phyloP scores from a whole-genome alignment of 306 rosid genomes.

The Vigna unguiculata region DNA sequence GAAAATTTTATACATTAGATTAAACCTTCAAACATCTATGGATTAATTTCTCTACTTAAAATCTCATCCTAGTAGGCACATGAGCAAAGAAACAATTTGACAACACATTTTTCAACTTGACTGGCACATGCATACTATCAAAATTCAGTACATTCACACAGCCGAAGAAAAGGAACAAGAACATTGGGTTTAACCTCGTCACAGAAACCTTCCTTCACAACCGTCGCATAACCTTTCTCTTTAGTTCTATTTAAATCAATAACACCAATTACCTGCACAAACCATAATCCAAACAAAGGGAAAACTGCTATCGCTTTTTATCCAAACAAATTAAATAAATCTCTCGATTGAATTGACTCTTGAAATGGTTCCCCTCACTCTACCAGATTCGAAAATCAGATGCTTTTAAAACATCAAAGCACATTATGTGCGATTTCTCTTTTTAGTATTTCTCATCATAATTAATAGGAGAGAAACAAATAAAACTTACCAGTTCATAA shows the following conservation, averaged over 20 bases:
- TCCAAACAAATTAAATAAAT: constrained; percentile 16
- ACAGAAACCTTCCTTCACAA: constrained; percentile 96
- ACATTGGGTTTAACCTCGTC: constrained; percentile 70
- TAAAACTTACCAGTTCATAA: constrained; percentile 79
- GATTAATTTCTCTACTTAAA: constrained; percentile 34
- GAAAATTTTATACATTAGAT: constrained; percentile 4
- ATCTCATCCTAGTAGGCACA: constrained; percentile 33
- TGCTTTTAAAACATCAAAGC: constrained; percentile 30
- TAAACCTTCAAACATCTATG: constrained; percentile 15
- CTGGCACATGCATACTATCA: constrained; percentile 5
- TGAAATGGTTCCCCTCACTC: neutral
- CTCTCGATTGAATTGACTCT: constrained; percentile 10
- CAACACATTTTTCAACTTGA: neutral
- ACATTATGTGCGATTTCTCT: neutral
- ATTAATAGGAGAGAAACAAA: constrained; percentile 33
- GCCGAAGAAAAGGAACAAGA: constrained; percentile 47
- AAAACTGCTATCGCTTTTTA: neutral
- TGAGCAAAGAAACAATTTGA: constrained; percentile 23
- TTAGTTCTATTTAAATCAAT: constrained; percentile 85
- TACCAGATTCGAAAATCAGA: neutral
- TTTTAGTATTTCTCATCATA: constrained; percentile 15
- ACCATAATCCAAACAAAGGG: constrained; percentile 31
- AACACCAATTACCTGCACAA: constrained; percentile 84
- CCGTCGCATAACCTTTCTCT: constrained; percentile 87
- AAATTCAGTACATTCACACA: constrained; percentile 39